A percentile compares a stretch with the other conserved stretches of the same genome.
These are phyloP conservation scores for Exutisphaerella laricina DNA, from an alignment of 2,329 filamentous ascomycete species.

Conservation along the genomic window DNA sequence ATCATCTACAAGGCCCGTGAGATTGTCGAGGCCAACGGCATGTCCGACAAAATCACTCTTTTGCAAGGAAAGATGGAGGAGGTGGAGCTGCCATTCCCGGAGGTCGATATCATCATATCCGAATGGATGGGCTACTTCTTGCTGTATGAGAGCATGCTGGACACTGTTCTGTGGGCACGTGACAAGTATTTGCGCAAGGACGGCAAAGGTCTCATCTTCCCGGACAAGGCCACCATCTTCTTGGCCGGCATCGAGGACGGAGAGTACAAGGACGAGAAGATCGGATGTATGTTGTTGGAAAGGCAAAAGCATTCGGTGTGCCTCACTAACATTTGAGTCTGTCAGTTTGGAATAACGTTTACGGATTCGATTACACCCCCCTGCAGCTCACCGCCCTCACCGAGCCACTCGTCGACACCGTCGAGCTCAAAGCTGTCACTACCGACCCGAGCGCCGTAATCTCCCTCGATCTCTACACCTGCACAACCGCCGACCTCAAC, in stretches of 20 bases:
- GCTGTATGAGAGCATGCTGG: constrained; percentile 97
- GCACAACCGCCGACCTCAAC: constrained; percentile 77
- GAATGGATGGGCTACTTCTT: constrained; percentile 99
- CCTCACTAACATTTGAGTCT: too few species aligned
- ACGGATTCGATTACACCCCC: constrained; percentile 93
- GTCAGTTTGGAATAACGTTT: constrained; percentile 99
- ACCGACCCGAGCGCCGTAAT: constrained; percentile 83
- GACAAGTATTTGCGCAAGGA: constrained; percentile 83
- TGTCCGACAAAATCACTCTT: constrained; percentile 93
- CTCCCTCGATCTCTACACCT: constrained; percentile 88
- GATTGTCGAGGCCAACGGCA: constrained; percentile 87
- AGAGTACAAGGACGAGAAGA: constrained; percentile 99
- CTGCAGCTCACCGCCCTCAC: constrained; percentile 90
- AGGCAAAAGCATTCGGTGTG: too few species aligned
- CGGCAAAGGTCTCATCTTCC: constrained; percentile 77
- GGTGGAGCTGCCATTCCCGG: constrained; percentile 82
- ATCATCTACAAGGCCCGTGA: constrained; percentile 98
- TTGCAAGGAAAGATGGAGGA: constrained; percentile 99
- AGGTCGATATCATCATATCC: constrained; percentile 99
- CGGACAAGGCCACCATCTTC: constrained; percentile 97
- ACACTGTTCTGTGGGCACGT: constrained; percentile 93
- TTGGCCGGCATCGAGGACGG: constrained; percentile 96
- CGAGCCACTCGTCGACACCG: constrained; percentile 94
- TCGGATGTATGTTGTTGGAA: constrained; percentile 84
- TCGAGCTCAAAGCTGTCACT: constrained; percentile 94